Base-by-base conservation (phyloP, 768 basidiomycete species). In the Leccinum rimulosum region DNA sequence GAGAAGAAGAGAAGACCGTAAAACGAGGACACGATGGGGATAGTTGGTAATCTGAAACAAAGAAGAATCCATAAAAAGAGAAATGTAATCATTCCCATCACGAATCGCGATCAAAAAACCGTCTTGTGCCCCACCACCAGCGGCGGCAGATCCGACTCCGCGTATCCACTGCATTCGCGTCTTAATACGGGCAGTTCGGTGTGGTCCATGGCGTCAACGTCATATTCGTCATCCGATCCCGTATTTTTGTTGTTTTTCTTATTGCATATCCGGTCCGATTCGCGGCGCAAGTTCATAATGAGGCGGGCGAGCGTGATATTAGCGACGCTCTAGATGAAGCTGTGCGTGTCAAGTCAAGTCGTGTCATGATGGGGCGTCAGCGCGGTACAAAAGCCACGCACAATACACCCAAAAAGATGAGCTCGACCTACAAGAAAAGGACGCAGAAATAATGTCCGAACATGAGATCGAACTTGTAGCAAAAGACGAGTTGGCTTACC, bases 241-340 rank as follows among this genome's bases (percentile, higher is more conserved):
- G 31, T 10, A 0, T 31, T 31, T 1, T 31, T 31, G 1, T 31
- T 31, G 31, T 31, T 10, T 11, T 31, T 31, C 2, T 22, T 17
- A 19, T 52, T 17, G 17, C 8, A 10, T 25, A 27, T 17, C 1
- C 45, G n/a, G 22, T 0, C n/a, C 7, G 66, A 55, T 7, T 68
- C 17, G 1, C 67, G 31, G 38, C 77, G 70, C 19, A 75, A 53
- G 40, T 76, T 70, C 33, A 77, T 45, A 45, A 78, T 69, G 25
- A 77, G 71, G 30, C 67, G 68, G 1, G 77, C 63, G 2, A 75
- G 65, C 15, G 71, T 70, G 6, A 75, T 60, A 30, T 74, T 77
- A 40, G 67, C 65, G 22, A 69, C 50, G 38, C 31, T 31, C 31
- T 10, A 31, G 8, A 74, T 53, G 59, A 76, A 70, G 58, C 77